Conservation (phyloP, 148 eudicot species). For the Nepenthes gracilis region DNA sequence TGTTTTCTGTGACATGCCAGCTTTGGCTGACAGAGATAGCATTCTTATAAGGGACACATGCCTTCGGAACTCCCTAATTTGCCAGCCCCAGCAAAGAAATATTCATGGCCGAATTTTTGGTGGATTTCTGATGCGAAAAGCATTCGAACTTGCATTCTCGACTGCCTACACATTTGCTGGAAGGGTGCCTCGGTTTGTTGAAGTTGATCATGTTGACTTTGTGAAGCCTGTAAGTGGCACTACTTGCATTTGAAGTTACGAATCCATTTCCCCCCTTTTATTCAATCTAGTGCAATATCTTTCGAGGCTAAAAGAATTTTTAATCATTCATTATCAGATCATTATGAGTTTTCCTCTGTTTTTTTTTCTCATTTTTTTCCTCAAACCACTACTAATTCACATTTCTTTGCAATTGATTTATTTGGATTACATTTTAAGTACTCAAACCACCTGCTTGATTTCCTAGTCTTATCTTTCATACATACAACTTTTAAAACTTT, state of each 20-base stretch:
- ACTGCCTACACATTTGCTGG: constrained; percentile 88
- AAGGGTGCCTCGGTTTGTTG: constrained; percentile 72
- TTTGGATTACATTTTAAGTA: too few relatives aligned
- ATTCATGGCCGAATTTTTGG: constrained; percentile 92
- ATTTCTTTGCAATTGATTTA: too few relatives aligned
- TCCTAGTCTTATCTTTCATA: too few relatives aligned
- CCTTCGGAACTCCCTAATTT: constrained; percentile 67
- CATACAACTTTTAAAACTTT: too few relatives aligned
- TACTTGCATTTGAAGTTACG: not conserved
- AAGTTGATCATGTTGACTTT: constrained; percentile 94
- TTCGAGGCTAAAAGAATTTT: too few relatives aligned
- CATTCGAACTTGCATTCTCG: constrained; percentile 76
- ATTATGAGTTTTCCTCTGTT: too few relatives aligned
- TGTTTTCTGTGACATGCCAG: constrained; percentile 78
- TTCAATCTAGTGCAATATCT: too few relatives aligned
- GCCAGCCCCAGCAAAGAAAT: constrained; percentile 92
- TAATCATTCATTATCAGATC: too few relatives aligned
- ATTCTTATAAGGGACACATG: constrained; percentile 76
- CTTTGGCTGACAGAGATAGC: constrained; percentile 87
- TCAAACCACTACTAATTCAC: too few relatives aligned
- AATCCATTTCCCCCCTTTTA: not conserved
- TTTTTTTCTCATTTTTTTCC: too few relatives aligned
- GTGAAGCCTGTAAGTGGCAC: constrained; percentile 68
- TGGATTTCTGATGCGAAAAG: constrained; percentile 84
- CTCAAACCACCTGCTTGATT: too few relatives aligned